These are phyloP conservation scores for Populus deltoides DNA, from an alignment of 345 rosid species.

Conservation along the genomic window DNA sequence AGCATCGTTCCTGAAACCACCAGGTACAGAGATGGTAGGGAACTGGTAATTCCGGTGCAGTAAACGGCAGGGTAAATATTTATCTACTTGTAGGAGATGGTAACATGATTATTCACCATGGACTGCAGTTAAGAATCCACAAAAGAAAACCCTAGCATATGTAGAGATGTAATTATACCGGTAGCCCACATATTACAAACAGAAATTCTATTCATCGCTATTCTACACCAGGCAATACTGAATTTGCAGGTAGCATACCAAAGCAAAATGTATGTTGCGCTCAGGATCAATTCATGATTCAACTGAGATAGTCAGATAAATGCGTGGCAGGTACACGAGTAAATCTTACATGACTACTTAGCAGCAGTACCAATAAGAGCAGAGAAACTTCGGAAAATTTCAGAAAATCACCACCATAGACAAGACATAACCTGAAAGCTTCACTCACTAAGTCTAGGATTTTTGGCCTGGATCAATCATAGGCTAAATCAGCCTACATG, in stretches of 20 bases:
- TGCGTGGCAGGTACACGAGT: neutral
- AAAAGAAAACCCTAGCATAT: neutral
- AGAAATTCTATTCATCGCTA: neutral
- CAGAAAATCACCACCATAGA: slow-evolving; percentile 5
- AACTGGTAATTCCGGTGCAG: neutral
- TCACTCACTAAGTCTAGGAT: slow-evolving; percentile 12
- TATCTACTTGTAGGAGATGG: neutral
- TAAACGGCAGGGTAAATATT: neutral
- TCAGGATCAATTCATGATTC: neutral
- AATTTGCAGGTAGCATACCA: neutral
- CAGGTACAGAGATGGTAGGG: neutral
- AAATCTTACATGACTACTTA: slow-evolving; percentile 7
- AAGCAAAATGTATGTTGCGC: neutral
- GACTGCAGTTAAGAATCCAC: neutral
- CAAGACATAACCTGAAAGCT: neutral
- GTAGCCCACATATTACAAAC: neutral
- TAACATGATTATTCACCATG: neutral
- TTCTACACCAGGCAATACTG: neutral
- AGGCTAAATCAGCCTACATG: neutral
- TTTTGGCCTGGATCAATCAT: neutral
- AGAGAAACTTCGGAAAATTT: neutral
- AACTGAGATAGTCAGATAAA: neutral
- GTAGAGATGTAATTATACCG: neutral
- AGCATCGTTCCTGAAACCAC: neutral
- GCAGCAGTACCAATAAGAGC: neutral